A percentile compares a stretch with the other conserved stretches of the same genome.
These are phyloP conservation scores for Syncephalis fuscata DNA, from an alignment of 371 early-diverging fungal species.

Conservation along the genomic window DNA sequence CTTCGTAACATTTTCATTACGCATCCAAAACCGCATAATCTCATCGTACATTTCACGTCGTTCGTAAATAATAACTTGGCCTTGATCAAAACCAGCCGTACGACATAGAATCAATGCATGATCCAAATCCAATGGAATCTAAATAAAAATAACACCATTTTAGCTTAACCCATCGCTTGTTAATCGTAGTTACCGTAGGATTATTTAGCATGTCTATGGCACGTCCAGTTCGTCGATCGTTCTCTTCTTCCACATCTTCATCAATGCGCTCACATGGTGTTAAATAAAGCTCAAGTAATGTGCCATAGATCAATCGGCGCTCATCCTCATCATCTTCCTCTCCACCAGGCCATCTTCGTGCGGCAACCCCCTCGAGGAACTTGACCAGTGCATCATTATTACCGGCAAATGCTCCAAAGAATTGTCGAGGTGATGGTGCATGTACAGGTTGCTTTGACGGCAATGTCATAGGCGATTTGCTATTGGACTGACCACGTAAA, in stretches of 20 bases:
- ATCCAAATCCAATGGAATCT: conserved; percentile 65
- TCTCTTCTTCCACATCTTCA: conserved; percentile 10
- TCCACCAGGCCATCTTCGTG: conserved; percentile 6
- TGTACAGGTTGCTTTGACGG: too few species aligned
- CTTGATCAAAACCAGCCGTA: conserved; percentile 60
- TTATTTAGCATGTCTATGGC: conserved; percentile 31
- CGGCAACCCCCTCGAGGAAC: conserved; percentile 5
- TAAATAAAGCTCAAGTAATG: conserved; percentile 80
- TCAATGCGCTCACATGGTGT: conserved; percentile 14
- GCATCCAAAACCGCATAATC: conserved; percentile 65
- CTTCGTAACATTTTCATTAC: conserved; percentile 47
- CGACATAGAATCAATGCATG: conserved; percentile 83
- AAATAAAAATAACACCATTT: not conserved
- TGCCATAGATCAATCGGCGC: conserved; percentile 64
- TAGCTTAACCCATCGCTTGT: not conserved
- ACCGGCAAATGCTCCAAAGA: too few species aligned
- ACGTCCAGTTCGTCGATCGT: conserved; percentile 11
- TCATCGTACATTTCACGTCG: conserved; percentile 64
- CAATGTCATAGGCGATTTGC: too few species aligned
- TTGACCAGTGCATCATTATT: too few species aligned
- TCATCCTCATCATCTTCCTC: conserved; percentile 31
- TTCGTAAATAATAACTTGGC: conserved; percentile 72
- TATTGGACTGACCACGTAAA: too few species aligned
- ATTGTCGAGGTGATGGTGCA: conserved; percentile 9
- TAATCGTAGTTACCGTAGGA: conserved; percentile 8